Evolutionary conservation across 495 filamentous ascomycete species (phyloP), one percentile per base, ranked within the genome.

Genomic region (Xylaria palmicola): DNA sequence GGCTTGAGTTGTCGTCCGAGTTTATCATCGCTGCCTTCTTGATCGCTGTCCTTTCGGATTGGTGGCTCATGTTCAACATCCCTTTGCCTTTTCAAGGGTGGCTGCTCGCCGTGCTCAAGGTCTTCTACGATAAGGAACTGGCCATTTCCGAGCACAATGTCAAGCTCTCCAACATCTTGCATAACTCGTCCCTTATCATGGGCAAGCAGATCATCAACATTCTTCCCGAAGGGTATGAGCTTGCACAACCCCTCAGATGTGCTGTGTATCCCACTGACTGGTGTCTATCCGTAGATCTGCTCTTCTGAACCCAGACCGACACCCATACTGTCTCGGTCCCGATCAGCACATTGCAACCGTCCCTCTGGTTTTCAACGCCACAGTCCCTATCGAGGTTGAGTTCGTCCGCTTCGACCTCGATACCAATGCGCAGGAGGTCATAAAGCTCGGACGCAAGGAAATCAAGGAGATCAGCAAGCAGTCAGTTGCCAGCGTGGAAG

Each of bases 191-290:
- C 6, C 82, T 97, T 66, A 97, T 98, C 55, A 82, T 96, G 71
- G 94, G 94, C 69, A 93, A 90, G 70, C 91, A 97, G 75, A 93
- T 96, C 62, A 92, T 98, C 68, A 92, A 98, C 68, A 95, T 98
- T 71, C 79, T 98, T 27, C 94, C 94, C 2, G 94, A 98, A 81
- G 94, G 94, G 86, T 93, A 72, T 67, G 87, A 76, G 19, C 30
- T 24, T 24, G 47, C 19, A 6, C 19, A 17, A 34, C 8, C 58
- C 9, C 22, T 4, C 30, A 27, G 56, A 36, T 26, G 49, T n/a
- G 48, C n/a, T 22, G 3, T 36, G 26, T 32, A n/a, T 20, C 36
- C 19, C 29, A 26, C 64, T 72, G 40, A 73, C 65, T 43, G 64
- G 62, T 32, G 51, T 41, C 32, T 1, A 37, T 60, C 44, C 43